These are phyloP conservation scores for Chamaecyparis obtusa DNA, from an alignment of 75 land plant genomes.

Conservation along the genomic window DNA sequence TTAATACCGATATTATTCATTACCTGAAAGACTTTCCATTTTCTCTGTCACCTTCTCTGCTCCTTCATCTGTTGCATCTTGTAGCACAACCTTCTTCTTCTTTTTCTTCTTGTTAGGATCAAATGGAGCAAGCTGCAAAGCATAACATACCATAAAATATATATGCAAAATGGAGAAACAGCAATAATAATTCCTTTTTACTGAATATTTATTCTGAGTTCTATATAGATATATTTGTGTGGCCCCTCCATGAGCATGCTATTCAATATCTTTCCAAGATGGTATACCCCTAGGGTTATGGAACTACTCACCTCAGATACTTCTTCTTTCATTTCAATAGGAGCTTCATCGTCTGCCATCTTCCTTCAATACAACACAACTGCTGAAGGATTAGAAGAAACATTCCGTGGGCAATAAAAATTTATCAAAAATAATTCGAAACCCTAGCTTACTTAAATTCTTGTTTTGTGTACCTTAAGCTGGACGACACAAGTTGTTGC, in stretches of 20 bases:
- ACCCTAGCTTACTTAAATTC: too few species aligned
- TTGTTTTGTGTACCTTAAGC: too few species aligned
- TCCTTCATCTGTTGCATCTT: conserved; percentile 61
- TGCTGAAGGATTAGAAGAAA: background rate
- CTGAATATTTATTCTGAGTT: too few species aligned
- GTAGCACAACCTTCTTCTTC: conserved; percentile 82
- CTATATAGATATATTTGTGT: too few species aligned
- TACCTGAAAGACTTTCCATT: conserved; percentile 59
- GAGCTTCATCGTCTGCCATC: background rate
- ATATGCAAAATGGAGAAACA: background rate
- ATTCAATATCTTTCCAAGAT: too few species aligned
- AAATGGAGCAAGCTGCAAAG: conserved; percentile 69
- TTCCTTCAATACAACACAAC: background rate
- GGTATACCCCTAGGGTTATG: too few species aligned
- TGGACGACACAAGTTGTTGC: background rate
- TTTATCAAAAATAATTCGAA: background rate
- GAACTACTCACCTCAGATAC: background rate
- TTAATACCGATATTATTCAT: background rate
- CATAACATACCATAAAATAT: background rate
- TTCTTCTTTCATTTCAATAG: background rate
- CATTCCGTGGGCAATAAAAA: background rate
- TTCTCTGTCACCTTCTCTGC: conserved; percentile 69
- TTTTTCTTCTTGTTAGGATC: conserved; percentile 95
- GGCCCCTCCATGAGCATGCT: too few species aligned
- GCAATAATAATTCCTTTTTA: background rate